A percentile compares a stretch with the other conserved stretches of the same genome.
These are phyloP conservation scores for Aquanectria penicillioides DNA, from an alignment of 2,329 filamentous ascomycete species.

Conservation along the genomic window DNA sequence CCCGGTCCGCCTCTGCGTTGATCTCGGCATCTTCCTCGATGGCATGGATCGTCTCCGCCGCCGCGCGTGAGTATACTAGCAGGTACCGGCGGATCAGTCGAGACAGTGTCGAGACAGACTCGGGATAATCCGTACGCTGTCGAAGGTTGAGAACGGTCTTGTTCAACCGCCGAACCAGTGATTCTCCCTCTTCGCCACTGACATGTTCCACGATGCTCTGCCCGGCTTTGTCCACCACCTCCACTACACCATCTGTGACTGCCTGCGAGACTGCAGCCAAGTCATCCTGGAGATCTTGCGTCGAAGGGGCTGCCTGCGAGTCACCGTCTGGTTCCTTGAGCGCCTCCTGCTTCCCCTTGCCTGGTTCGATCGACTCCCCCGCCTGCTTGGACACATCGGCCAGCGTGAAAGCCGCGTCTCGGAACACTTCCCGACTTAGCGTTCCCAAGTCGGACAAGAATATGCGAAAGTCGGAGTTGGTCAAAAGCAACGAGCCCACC, in stretches of 20 bases:
- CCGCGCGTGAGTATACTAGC: slow-evolving; percentile 77
- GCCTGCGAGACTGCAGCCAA: slow-evolving; percentile 64
- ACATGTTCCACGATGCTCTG: slow-evolving; percentile 80
- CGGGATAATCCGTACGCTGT: slow-evolving; percentile 81
- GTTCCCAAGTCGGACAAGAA: slow-evolving; percentile 84
- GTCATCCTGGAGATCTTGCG: slow-evolving; percentile 71
- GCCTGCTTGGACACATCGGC: slow-evolving; percentile 80
- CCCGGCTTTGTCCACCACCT: slow-evolving; percentile 67
- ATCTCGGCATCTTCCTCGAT: slow-evolving; percentile 76
- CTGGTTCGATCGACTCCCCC: slow-evolving; percentile 77
- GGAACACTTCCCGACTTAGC: slow-evolving; percentile 85
- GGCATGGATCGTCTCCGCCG: slow-evolving; percentile 72
- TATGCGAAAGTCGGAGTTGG: slow-evolving; percentile 89
- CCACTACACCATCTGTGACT: slow-evolving; percentile 62
- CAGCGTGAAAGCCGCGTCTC: slow-evolving; percentile 83
- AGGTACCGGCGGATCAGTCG: slow-evolving; percentile 82
- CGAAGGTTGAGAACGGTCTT: slow-evolving; percentile 78
- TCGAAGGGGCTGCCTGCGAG: slow-evolving; percentile 55
- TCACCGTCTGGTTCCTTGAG: slow-evolving; percentile 52
- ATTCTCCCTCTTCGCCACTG: slow-evolving; percentile 75
- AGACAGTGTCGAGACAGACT: slow-evolving; percentile 84
- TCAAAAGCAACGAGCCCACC: slow-evolving; percentile 83
- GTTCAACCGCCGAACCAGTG: slow-evolving; percentile 80
- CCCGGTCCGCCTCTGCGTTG: slow-evolving; percentile 79
- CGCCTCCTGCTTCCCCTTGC: slow-evolving; percentile 65